phyloP scores from a whole-genome alignment of 2,329 filamentous ascomycete genomes.

The Penicillium rolfsii region DNA sequence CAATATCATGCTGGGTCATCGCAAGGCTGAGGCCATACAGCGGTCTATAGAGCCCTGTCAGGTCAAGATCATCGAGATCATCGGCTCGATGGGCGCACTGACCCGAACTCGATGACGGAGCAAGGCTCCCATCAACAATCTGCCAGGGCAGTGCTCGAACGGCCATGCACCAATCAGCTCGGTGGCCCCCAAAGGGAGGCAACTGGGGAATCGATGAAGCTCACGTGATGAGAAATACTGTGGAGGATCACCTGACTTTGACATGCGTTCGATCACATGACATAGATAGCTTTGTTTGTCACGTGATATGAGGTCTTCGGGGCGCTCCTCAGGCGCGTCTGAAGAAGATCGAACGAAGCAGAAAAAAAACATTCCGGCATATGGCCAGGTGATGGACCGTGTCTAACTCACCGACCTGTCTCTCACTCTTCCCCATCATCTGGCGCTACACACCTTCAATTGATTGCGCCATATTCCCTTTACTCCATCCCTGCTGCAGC shows the following conservation, averaged over 20 bases:
- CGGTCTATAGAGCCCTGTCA: background rate
- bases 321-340: constrained; percentile 14
- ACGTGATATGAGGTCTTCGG: background rate
- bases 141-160: constrained; percentile 2
- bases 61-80: background rate
- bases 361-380: constrained; percentile 2
- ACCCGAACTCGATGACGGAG: background rate
- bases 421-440: background rate
- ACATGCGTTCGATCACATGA: background rate
- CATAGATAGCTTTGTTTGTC: background rate
- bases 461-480: background rate
- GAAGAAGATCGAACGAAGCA: constrained; percentile 6
- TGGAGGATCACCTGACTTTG: background rate
- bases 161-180: background rate
- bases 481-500: constrained; percentile 13
- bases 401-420: constrained; percentile 4
- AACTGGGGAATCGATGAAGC: background rate
- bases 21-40: constrained; percentile 4
- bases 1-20: background rate
- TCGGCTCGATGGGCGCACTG: background rate
- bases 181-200: background rate
- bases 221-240: background rate
- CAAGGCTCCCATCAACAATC: background rate
- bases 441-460: background rate
- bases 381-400: constrained; percentile 10